These are phyloP conservation scores for Juglanconis juglandina DNA, from an alignment of 2,329 filamentous ascomycete genomes.

Conservation along the genomic window DNA sequence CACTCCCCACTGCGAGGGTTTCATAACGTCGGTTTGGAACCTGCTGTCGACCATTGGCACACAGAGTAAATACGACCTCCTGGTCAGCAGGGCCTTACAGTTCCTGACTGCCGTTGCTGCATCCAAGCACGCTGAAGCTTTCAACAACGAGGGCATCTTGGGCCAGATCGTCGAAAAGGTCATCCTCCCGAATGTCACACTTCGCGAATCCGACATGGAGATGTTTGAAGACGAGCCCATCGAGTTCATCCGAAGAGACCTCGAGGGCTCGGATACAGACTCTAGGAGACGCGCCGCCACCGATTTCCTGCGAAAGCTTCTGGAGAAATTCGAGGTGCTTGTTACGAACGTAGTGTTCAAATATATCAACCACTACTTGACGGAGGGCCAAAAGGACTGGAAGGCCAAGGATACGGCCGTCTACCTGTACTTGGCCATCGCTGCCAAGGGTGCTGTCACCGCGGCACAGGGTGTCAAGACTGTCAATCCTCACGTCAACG, in stretches of 20 bases:
- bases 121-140: constrained; percentile 72
- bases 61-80: constrained; percentile 88
- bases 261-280: constrained; percentile 95
- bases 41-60: constrained; percentile 81
- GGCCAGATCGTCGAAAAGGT: constrained; percentile 93
- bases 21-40: constrained; percentile 88
- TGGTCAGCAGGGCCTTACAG: constrained; percentile 91
- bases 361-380: constrained; percentile 84
- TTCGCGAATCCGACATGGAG: constrained; percentile 91
- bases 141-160: constrained; percentile 77
- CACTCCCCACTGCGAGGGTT: constrained; percentile 71
- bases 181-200: constrained; percentile 84
- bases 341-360: constrained; percentile 84
- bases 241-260: constrained; percentile 90
- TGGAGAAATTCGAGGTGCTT: constrained; percentile 80
- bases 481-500: constrained; percentile 81
- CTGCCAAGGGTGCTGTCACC: constrained; percentile 85
- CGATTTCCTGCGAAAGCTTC: constrained; percentile 85
- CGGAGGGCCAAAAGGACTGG: constrained; percentile 81
- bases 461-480: constrained; percentile 85
- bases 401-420: constrained; percentile 98
- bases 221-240: constrained; percentile 98
- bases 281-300: constrained; percentile 89
- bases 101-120: constrained; percentile 90
- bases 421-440: constrained; percentile 91